Percentiles rank a stretch among this genome's conserved stretches.
Conservation (phyloP, 805 yeast genomes). For the Metschnikowia reukaufii region DNA sequence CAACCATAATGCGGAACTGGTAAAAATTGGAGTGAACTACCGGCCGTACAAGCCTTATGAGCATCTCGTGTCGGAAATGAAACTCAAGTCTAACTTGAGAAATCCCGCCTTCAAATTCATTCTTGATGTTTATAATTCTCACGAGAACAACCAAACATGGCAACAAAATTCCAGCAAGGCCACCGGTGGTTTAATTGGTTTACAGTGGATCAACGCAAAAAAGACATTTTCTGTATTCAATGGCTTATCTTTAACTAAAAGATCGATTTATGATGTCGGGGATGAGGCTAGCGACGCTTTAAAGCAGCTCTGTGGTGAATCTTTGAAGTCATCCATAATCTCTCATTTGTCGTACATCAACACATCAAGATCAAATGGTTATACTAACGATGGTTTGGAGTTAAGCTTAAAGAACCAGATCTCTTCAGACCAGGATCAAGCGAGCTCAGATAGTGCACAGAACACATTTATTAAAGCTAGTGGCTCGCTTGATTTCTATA, state of each 20-base stretch:
- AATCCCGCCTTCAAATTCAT: slow-evolving; percentile 45
- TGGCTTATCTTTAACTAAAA: slow-evolving; percentile 62
- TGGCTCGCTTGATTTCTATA: slow-evolving; percentile 30
- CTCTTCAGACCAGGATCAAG: slow-evolving; percentile 33
- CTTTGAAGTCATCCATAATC: slow-evolving; percentile 35
- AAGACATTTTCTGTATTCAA: slow-evolving; percentile 30
- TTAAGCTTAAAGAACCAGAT: slow-evolving; percentile 65
- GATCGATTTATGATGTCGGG: slow-evolving; percentile 52
- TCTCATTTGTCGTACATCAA: slow-evolving; percentile 26
- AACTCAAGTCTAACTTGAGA: slow-evolving; percentile 46
- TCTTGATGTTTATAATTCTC: slow-evolving; percentile 30
- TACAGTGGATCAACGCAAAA: slow-evolving; percentile 31
- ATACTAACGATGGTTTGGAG: slow-evolving; percentile 34
- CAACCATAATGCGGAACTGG: slow-evolving; percentile 50
- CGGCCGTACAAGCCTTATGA: slow-evolving; percentile 54
- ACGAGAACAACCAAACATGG: slow-evolving; percentile 51
- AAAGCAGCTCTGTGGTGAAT: slow-evolving; percentile 32
- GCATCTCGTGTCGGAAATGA: slow-evolving; percentile 45
- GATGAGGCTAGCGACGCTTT: slow-evolving; percentile 47
- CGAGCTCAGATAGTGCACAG: slow-evolving; percentile 20
- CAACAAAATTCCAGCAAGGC: slow-evolving; percentile 55
- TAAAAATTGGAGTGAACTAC: slow-evolving; percentile 49
- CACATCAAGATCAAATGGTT: background rate
- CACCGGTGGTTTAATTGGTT: slow-evolving; percentile 53
- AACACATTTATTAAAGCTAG: slow-evolving; percentile 37